Base-by-base conservation (phyloP, 352 stramenopile species). In the Phytophthora pluvialis region DNA sequence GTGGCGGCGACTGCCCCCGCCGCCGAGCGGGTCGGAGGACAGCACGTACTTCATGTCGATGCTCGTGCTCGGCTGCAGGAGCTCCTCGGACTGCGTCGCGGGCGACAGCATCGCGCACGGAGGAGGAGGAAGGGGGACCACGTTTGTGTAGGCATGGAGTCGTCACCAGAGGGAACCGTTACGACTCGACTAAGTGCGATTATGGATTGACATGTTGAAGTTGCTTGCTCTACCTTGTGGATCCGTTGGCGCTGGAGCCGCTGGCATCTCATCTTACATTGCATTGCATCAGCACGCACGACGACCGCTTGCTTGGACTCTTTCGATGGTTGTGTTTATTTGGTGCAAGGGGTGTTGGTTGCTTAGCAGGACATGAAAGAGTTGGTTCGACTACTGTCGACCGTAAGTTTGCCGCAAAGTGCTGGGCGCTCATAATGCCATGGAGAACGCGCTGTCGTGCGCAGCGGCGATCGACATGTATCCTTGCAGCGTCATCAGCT, bases 401-500 rank as follows among this genome's bases (percentile, higher is more conserved):
- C 21, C 21, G 21, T 1, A 21, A 21, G 21, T 21, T 21, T 21
- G 21, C 21, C 21, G 21, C 21, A 21, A 1, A 21, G 21, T 21
- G 21, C 21, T 21, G 21, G 21, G 21, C 21, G 6, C 36, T 49
- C 57, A 76, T 31, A 86, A 55, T 11, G 62, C 63, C 25, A 67
- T 80, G 3, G 78, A 71, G 36, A 89, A 89, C 5, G 76, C 78
- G 1, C 45, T 69, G 28, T 52, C 5, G 29, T 89, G 78, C 2
- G 60, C 44, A 10, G 72, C 70, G 1, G 71, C 69, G 5, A 72
- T 60, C 21, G 55, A 42, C 12, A 90, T 35, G 47, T 88, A 89
- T 13, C 68, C 59, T 51, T 86, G 64, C 26, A 89, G 65, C 25
- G 76, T 89, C 32, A 68, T 61, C n/a, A 88, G 65, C 46, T 88